Percentiles rank a stretch among this genome's conserved stretches.
These are phyloP conservation scores for Puccinellia tenuiflora DNA, from an alignment of 176 grass and related monocot genomes.

Conservation along the genomic window DNA sequence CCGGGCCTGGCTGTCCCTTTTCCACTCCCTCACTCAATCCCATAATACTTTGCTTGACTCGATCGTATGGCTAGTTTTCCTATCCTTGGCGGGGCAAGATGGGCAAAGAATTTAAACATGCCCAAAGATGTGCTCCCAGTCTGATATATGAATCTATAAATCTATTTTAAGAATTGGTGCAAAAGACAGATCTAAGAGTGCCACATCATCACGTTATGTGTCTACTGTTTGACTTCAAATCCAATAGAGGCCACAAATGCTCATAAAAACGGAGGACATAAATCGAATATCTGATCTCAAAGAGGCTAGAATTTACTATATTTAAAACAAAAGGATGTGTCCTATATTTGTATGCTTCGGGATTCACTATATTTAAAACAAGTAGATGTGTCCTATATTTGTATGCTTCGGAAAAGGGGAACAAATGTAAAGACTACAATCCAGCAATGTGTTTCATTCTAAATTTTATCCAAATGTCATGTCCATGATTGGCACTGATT, in stretches of 20 bases:
- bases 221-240: background rate
- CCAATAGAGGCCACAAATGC: background rate
- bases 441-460: background rate
- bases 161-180: background rate
- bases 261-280: background rate
- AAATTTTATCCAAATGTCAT: background rate
- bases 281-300: background rate
- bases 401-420: background rate
- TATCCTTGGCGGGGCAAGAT: background rate
- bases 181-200: background rate
- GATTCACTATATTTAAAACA: background rate
- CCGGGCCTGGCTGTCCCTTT: background rate
- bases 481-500: background rate
- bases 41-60: background rate
- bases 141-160: background rate
- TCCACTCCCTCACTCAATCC: constrained; percentile 2
- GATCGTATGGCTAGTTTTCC: background rate
- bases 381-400: background rate
- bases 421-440: background rate
- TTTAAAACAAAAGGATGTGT: background rate
- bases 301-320: background rate
- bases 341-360: background rate
- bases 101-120: background rate
- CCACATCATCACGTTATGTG: background rate
- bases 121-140: background rate